These are phyloP conservation scores for Fragaria vesca DNA, from an alignment of 306 rosid species.

Conservation along the genomic window DNA sequence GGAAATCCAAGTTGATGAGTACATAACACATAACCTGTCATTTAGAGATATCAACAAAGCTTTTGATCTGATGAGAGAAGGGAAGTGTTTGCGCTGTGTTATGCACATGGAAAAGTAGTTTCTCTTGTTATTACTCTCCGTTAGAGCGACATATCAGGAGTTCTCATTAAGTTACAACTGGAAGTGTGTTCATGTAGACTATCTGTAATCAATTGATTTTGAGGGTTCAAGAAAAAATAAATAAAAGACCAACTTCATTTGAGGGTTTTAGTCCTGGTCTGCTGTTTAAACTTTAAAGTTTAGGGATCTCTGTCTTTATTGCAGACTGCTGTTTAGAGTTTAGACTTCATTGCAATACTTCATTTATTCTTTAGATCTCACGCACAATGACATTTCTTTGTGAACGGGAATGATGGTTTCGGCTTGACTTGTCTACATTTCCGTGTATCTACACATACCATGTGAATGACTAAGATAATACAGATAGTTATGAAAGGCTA, in stretches of 20 bases:
- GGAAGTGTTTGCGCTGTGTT: slow-evolving; percentile 88
- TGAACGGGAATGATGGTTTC: not conserved
- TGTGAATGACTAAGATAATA: no score
- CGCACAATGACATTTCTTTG: not conserved
- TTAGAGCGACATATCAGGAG: not conserved
- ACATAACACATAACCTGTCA: slow-evolving; percentile 69
- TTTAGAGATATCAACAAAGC: slow-evolving; percentile 78
- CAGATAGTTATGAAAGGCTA: no score
- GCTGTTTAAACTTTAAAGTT: not conserved
- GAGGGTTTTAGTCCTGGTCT: not conserved
- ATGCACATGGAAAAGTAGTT: slow-evolving; percentile 61
- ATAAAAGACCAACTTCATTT: not conserved
- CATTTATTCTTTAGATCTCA: not conserved
- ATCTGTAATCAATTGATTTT: not conserved
- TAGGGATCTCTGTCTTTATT: no score
- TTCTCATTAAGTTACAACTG: not conserved
- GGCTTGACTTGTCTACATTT: no score
- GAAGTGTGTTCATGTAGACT: not conserved
- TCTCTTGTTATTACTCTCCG: not conserved
- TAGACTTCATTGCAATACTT: not conserved
- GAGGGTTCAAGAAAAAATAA: not conserved
- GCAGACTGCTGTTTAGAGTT: no score
- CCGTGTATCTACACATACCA: no score
- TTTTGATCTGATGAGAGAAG: slow-evolving; percentile 81
- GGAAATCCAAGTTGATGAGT: slow-evolving; percentile 85